These are phyloP conservation scores for Penicillium sp. DNA, from an alignment of 2,329 filamentous ascomycete genomes.

Conservation along the genomic window DNA sequence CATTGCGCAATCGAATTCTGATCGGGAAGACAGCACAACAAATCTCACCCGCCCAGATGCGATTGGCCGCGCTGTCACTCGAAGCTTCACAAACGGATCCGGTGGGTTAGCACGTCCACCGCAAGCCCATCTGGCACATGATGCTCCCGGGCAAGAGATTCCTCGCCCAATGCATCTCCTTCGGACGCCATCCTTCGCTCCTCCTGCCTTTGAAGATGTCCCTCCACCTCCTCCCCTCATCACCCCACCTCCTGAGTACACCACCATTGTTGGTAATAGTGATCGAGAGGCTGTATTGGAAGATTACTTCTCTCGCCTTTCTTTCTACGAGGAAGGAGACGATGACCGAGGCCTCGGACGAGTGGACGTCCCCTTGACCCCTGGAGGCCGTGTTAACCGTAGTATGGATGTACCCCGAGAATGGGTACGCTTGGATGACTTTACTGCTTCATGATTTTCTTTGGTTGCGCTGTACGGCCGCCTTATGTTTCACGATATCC, in stretches of 20 bases:
- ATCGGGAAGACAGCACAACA: slow-evolving; percentile 30
- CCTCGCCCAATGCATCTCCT: slow-evolving; percentile 79
- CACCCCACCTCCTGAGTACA: slow-evolving; percentile 84
- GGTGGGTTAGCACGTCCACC: slow-evolving; percentile 47
- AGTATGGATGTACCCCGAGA: slow-evolving; percentile 64
- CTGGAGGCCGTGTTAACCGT: slow-evolving; percentile 61
- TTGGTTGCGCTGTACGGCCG: slow-evolving; percentile 2
- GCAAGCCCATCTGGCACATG: slow-evolving; percentile 51
- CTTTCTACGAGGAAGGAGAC: slow-evolving; percentile 61
- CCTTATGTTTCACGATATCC: slow-evolving; percentile 12
- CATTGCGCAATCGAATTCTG: slow-evolving; percentile 17
- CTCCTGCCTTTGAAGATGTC: slow-evolving; percentile 82
- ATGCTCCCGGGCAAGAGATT: slow-evolving; percentile 46
- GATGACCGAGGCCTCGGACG: slow-evolving; percentile 48
- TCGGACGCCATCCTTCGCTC: slow-evolving; percentile 81
- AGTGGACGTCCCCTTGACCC: slow-evolving; percentile 62
- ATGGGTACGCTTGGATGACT: slow-evolving; percentile 48
- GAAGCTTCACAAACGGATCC: slow-evolving; percentile 42
- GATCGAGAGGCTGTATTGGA: slow-evolving; percentile 69
- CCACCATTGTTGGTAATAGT: slow-evolving; percentile 69
- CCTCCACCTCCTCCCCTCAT: slow-evolving; percentile 70
- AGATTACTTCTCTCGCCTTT: slow-evolving; percentile 83
- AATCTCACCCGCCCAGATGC: slow-evolving; percentile 20
- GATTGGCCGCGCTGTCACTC: slow-evolving; percentile 22
- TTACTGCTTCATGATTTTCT: slow-evolving; percentile 17